Evolutionary conservation across 345 rosid species (phyloP).

Genomic region (Brassica cretica): DNA sequence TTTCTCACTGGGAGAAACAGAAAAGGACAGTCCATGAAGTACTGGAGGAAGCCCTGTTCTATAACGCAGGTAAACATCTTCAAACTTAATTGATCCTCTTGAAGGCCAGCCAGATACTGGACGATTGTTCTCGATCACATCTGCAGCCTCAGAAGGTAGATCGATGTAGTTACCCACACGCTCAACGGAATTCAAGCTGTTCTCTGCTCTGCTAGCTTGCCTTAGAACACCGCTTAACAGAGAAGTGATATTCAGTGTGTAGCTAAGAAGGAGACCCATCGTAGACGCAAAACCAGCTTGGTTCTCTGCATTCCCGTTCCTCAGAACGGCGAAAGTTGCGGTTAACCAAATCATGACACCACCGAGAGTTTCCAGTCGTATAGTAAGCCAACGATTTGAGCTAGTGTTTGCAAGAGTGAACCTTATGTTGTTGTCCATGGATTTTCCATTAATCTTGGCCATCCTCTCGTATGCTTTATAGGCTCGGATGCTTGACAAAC

Average conservation of each 20-base stretch:
- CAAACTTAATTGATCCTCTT: constrained; percentile 68
- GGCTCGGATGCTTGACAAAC: constrained; percentile 83
- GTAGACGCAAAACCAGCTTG: constrained; percentile 72
- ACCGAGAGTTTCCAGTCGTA: constrained; percentile 83
- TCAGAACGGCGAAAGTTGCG: constrained; percentile 84
- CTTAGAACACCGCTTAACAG: constrained; percentile 77
- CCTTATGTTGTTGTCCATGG: constrained; percentile 91
- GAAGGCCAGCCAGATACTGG: constrained; percentile 91
- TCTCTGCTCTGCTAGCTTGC: constrained; percentile 93
- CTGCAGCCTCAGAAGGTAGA: constrained; percentile 85
- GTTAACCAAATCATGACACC: constrained; percentile 95
- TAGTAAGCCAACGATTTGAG: constrained; percentile 81
- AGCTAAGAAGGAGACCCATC: constrained; percentile 95
- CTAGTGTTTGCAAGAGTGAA: constrained; percentile 82
- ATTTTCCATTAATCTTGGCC: constrained; percentile 72
- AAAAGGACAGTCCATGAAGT: constrained; percentile 70
- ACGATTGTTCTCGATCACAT: constrained; percentile 57
- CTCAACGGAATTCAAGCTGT: constrained; percentile 93
- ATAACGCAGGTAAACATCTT: constrained; percentile 80
- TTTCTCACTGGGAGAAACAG: constrained; percentile 69
- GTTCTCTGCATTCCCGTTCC: constrained; percentile 63
- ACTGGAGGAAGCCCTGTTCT: constrained; percentile 95
- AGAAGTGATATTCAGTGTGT: constrained; percentile 76
- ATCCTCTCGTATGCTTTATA: constrained; percentile 87
- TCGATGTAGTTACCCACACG: constrained; percentile 85